Conservation (phyloP, 2,329 filamentous ascomycete species). For the Colletotrichum gloeosporioides region DNA sequence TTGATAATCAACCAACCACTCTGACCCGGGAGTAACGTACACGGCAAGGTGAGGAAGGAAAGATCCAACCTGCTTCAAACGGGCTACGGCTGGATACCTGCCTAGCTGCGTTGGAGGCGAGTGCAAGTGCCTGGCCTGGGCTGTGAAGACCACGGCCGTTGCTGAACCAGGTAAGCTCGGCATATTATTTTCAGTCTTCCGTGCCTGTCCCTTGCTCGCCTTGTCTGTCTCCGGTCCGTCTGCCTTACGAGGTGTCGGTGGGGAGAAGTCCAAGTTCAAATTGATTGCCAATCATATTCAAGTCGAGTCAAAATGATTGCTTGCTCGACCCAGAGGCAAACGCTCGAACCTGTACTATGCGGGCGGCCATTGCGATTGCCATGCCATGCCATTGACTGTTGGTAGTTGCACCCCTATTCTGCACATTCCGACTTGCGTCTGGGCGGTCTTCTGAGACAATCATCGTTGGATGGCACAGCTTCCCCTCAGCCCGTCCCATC, state of each 20-base stretch:
- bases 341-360: background rate
- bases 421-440: background rate
- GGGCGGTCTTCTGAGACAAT: slow-evolving; percentile 12
- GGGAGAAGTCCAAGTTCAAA: background rate
- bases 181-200: background rate
- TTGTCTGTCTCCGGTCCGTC: background rate
- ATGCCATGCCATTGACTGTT: background rate
- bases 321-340: background rate
- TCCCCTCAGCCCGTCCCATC: slow-evolving; percentile 1
- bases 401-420: background rate
- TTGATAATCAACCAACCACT: slow-evolving; percentile 19
- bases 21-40: background rate
- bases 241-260: background rate
- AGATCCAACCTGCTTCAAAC: background rate
- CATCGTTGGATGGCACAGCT: background rate
- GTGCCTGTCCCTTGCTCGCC: background rate
- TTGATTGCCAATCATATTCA: background rate
- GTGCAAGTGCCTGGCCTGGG: background rate
- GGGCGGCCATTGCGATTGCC: background rate
- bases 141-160: background rate
- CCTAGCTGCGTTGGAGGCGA: background rate
- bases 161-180: background rate
- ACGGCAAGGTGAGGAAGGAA: background rate
- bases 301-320: background rate
- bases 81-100: background rate